Percentiles rank a stretch among this genome's conserved stretches.
Evolutionary conservation across 352 stramenopile genomes (phyloP).

Genomic region (Peronosclerospora sorghi): DNA sequence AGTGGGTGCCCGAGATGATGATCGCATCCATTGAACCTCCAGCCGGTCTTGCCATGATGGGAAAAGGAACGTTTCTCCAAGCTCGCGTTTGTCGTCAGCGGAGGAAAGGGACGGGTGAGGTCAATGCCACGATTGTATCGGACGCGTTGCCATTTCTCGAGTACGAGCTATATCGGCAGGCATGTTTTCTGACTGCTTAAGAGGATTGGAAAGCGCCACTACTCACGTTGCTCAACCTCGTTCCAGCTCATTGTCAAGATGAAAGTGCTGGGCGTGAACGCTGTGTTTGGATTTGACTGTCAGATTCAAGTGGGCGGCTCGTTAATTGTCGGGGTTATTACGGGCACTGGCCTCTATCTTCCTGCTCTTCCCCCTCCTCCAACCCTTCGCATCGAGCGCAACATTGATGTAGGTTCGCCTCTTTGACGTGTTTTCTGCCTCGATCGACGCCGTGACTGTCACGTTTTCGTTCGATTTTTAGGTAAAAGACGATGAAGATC

Average conservation of each 20-base stretch:
- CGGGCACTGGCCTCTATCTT: conserved; percentile 86
- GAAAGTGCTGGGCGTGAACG: conserved; percentile 93
- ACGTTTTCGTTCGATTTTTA: conserved; percentile 21
- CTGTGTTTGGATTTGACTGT: conserved; percentile 89
- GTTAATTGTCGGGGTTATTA: conserved; percentile 85
- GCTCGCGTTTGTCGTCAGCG: conserved; percentile 90
- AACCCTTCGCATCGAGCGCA: conserved; percentile 89
- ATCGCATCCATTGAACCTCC: conserved; percentile 85
- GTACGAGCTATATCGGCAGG: conserved; percentile 95
- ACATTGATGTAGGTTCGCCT: conserved; percentile 78
- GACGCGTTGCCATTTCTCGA: conserved; percentile 97
- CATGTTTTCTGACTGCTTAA: conserved; percentile 32
- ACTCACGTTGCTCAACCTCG: background rate
- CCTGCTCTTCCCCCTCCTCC: conserved; percentile 91
- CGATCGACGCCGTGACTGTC: no score
- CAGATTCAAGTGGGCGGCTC: conserved; percentile 87
- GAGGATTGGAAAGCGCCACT: no score
- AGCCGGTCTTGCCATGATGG: conserved; percentile 75
- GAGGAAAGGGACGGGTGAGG: conserved; percentile 83
- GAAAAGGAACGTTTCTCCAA: conserved; percentile 92
- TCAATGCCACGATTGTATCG: conserved; percentile 92
- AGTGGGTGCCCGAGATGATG: conserved; percentile 95
- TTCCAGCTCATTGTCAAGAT: conserved; percentile 77
- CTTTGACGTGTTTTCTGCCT: background rate
- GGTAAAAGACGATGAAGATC: conserved; percentile 90